A percentile compares a stretch with the other conserved stretches of the same genome.
Evolutionary conservation across 176 grass and related monocot genomes (phyloP).

Genomic region (Tillandsia leiboldiana): DNA sequence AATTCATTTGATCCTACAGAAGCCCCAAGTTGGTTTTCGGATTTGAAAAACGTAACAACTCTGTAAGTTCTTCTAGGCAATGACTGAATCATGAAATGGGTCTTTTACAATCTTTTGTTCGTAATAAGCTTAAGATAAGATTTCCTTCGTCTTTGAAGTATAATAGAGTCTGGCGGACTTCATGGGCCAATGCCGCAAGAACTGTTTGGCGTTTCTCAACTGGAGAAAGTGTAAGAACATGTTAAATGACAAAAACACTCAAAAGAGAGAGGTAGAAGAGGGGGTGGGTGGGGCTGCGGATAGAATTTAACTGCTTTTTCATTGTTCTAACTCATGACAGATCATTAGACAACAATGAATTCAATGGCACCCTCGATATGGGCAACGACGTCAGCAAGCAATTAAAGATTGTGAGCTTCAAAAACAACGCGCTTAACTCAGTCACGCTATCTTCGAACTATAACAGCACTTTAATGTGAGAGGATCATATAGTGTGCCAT

Average conservation of each 20-base stretch:
- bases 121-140: neutral
- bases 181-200: conserved; percentile 38
- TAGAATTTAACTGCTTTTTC: conserved; percentile 1
- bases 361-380: conserved; percentile 67
- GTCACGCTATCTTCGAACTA: conserved; percentile 26
- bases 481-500: conserved; percentile 9
- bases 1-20: conserved; percentile 53
- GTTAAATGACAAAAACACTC: neutral
- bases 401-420: conserved; percentile 38
- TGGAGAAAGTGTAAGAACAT: conserved; percentile 63
- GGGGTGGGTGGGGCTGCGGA: neutral
- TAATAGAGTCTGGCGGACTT: conserved; percentile 50
- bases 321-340: conserved; percentile 36
- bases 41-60: conserved; percentile 18
- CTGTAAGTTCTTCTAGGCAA: conserved; percentile 34
- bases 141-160: conserved; percentile 19
- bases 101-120: too few species aligned
- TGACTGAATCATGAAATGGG: too few species aligned
- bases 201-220: conserved; percentile 34
- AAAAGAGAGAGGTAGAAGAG: neutral
- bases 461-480: conserved; percentile 27
- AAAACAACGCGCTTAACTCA: conserved; percentile 40
- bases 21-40: conserved; percentile 54
- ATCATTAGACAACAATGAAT: conserved; percentile 49
- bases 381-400: conserved; percentile 22